A percentile compares a stretch with the other conserved stretches of the same genome.
These are phyloP conservation scores for Mycena filopes DNA, from an alignment of 768 basidiomycete genomes.

Conservation along the genomic window DNA sequence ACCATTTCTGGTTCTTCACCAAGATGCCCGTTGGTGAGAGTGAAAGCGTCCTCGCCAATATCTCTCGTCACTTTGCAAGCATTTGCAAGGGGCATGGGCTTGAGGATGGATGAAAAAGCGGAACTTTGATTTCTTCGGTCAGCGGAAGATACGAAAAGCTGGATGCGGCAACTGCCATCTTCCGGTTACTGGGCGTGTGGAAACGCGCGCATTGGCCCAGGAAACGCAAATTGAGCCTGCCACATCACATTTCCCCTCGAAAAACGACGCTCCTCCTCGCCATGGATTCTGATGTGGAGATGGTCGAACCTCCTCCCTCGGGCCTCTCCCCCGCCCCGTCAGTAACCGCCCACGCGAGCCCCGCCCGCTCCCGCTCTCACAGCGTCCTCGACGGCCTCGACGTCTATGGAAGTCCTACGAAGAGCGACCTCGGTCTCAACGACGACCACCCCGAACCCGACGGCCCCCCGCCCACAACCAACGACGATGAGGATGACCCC, in stretches of 20 bases:
- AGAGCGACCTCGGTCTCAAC: neutral
- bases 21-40: no score
- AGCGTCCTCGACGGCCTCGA: constrained; percentile 28
- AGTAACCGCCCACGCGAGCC: constrained; percentile 31
- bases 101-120: no score
- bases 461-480: neutral
- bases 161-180: constrained; percentile 9
- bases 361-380: constrained; percentile 20
- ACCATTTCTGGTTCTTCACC: no score
- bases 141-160: constrained; percentile 5
- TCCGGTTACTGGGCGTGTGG: constrained; percentile 7
- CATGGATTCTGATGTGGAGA: constrained; percentile 45
- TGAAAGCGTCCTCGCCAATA: no score
- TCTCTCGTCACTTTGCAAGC: no score
- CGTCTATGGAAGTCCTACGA: constrained; percentile 33
- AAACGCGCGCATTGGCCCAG: neutral
- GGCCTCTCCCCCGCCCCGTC: neutral
- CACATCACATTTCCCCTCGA: constrained; percentile 8
- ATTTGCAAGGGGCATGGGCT: no score
- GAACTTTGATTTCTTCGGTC: no score
- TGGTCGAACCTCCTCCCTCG: constrained; percentile 26
- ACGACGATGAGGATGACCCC: constrained; percentile 17
- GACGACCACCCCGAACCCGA: neutral
- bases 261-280: constrained; percentile 18
- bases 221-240: neutral